Conservation (phyloP, 2,329 filamentous ascomycete genomes). For the Cladobotryum protrusum region DNA sequence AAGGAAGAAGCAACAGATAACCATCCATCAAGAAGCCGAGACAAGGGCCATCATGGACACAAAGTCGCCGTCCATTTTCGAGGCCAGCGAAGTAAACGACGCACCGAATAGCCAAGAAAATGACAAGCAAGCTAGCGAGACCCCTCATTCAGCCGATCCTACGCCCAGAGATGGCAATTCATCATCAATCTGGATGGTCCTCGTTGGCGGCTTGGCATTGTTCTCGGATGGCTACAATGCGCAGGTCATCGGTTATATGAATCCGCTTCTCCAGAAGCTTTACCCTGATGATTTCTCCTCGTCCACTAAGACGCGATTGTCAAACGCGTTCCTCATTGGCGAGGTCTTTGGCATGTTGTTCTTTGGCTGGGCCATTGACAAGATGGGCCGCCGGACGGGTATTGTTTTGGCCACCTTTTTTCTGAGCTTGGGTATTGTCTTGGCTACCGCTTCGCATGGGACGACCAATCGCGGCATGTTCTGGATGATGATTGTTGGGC, state of each 20-base stretch:
- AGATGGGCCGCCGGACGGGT: constrained; percentile 38
- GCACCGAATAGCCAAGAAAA: no score
- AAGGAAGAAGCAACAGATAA: no score
- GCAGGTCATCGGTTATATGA: constrained; percentile 29
- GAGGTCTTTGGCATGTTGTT: constrained; percentile 36
- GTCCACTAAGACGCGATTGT: constrained; percentile 31
- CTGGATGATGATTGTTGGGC: constrained; percentile 44
- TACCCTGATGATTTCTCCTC: constrained; percentile 28
- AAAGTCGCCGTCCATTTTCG: no score
- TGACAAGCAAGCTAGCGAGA: no score
- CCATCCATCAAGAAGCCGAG: no score
- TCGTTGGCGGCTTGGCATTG: constrained; percentile 25
- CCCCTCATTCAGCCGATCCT: no score
- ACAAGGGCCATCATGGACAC: no score
- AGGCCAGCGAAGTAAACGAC: no score
- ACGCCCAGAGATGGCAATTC: no score
- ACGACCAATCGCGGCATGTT: constrained; percentile 39
- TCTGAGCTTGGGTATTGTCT: constrained; percentile 39
- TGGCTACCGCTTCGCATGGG: constrained; percentile 39
- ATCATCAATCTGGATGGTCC: constrained; percentile 10
- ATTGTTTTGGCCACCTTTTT: constrained; percentile 40
- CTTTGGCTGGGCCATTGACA: constrained; percentile 38
- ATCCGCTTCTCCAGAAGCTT: constrained; percentile 23
- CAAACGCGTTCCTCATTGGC: constrained; percentile 34
- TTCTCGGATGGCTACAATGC: constrained; percentile 31